Evolutionary conservation across 495 filamentous ascomycete genomes (phyloP), one percentile per base, ranked within the genome.

Genomic region (Rostrohypoxylon terebratum): DNA sequence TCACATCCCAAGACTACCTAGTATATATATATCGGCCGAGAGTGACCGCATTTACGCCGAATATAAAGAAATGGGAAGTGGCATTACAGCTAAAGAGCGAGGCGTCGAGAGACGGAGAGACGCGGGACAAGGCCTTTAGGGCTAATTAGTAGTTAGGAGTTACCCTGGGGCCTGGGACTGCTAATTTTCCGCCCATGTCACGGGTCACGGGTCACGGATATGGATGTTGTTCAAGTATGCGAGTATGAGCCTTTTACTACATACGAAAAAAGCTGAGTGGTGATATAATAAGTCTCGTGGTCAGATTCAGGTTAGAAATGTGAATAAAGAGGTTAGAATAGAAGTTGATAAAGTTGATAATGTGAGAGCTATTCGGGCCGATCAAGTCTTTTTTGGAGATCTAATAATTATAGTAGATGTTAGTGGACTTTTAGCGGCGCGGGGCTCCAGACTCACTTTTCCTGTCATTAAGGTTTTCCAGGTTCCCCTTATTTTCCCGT

Each of bases 21-120:
- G n/a, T n/a, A n/a, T n/a, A n/a, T n/a, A n/a, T n/a, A 1, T 50
- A 9, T 40, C 11, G 61, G 38, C 71, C 47, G 53, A 69, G 18
- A 36, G 20, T 58, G 47, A 44, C 71, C 71, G 60, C 36, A 73
- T 64, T 73, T 60, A 65, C 54, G 65, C 71, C 65, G 71, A 73
- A 23, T 25, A 69, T 54, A 38, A 62, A 4, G 23, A 66, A 64
- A n/a, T n/a, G n/a, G n/a, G n/a, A n/a, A n/a, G n/a, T n/a, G n/a
- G n/a, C n/a, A n/a, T n/a, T n/a, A n/a, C n/a, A n/a, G 34, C 54
- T 70, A n/a, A 8, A n/a, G 25, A 42, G 2, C 23, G 11, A 34
- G 16, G 36, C 11, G 47, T 62, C 48, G 45, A 47, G 47, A 48
- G 55, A 67, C 16, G 16, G 18, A 16, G 3, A 38, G 13, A n/a